These are phyloP conservation scores for Micractinium sp. DNA, from an alignment of 139 green algal species.

Conservation along the genomic window DNA sequence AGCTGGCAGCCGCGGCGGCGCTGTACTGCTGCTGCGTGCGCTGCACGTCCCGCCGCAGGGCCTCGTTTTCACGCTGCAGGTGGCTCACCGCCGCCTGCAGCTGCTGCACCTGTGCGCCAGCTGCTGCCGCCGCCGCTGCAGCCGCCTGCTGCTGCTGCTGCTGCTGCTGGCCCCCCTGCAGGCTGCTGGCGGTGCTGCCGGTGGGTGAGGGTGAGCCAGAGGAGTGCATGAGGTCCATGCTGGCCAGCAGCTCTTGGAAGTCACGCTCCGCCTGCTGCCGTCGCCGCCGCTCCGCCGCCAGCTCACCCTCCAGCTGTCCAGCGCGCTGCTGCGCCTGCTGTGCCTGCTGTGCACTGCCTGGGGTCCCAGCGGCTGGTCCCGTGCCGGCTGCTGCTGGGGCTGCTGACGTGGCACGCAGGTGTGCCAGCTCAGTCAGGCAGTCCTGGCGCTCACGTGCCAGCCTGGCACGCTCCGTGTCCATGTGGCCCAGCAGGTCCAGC, in stretches of 20 bases:
- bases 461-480: conserved; percentile 22
- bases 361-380: not conserved
- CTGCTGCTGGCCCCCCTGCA: not conserved
- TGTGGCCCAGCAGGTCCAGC: conserved; percentile 31
- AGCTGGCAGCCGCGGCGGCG: not conserved
- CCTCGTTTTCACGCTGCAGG: conserved; percentile 2
- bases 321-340: not conserved
- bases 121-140: not conserved
- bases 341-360: not conserved
- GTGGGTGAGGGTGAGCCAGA: not conserved
- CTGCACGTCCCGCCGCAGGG: not conserved
- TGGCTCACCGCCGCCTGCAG: conserved; percentile 11
- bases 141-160: not conserved
- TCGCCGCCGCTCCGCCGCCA: conserved; percentile 6
- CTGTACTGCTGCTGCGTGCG: not conserved
- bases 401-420: not conserved
- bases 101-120: not conserved
- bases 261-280: conserved; percentile 25
- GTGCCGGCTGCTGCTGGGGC: not conserved
- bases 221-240: conserved; percentile 7
- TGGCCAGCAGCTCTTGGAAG: conserved; percentile 29
- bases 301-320: conserved; percentile 35
- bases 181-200: not conserved
- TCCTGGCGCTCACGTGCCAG: conserved; percentile 2
- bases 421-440: not conserved